These are phyloP conservation scores for Blastobotrys raffinosifermentans DNA, from an alignment of 1,139 yeast genomes.

Conservation along the genomic window DNA sequence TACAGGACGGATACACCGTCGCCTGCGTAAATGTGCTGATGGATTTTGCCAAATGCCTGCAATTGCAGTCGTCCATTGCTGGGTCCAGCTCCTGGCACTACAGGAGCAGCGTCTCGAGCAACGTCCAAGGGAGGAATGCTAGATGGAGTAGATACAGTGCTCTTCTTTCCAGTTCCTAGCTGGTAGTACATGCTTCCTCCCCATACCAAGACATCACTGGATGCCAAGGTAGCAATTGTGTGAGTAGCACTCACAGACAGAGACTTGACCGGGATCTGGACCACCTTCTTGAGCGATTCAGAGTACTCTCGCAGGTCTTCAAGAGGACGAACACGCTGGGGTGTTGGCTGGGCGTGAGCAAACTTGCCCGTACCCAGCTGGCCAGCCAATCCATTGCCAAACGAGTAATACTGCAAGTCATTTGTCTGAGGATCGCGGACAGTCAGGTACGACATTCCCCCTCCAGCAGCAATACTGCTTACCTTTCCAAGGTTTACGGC, in stretches of 20 bases:
- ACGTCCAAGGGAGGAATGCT: conserved; percentile 14
- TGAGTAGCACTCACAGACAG: conserved; percentile 66
- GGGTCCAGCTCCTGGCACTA: conserved; percentile 18
- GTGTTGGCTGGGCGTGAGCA: conserved; percentile 66
- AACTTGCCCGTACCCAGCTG: conserved; percentile 77
- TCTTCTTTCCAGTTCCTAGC: conserved; percentile 72
- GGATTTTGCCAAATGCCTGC: conserved; percentile 44
- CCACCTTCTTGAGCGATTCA: conserved; percentile 33
- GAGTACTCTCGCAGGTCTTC: conserved; percentile 40
- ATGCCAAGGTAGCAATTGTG: conserved; percentile 52
- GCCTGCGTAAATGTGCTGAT: conserved; percentile 62
- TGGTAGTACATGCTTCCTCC: conserved; percentile 83
- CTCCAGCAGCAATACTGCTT: conserved; percentile 58
- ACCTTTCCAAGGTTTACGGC: conserved; percentile 20
- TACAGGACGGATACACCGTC: conserved; percentile 57
- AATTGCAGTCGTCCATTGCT: conserved; percentile 37
- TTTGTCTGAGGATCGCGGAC: conserved; percentile 15
- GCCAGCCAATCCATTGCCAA: conserved; percentile 87
- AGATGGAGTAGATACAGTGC: conserved; percentile 29
- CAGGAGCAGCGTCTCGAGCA: conserved; percentile 11
- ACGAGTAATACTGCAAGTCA: conserved; percentile 37
- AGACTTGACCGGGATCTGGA: conserved; percentile 43
- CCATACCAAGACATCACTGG: conserved; percentile 64
- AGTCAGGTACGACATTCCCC: conserved; percentile 52
- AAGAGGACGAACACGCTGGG: conserved; percentile 49